Base-by-base conservation (phyloP, 257 asterid genomes). In the Sherardia arvensis region DNA sequence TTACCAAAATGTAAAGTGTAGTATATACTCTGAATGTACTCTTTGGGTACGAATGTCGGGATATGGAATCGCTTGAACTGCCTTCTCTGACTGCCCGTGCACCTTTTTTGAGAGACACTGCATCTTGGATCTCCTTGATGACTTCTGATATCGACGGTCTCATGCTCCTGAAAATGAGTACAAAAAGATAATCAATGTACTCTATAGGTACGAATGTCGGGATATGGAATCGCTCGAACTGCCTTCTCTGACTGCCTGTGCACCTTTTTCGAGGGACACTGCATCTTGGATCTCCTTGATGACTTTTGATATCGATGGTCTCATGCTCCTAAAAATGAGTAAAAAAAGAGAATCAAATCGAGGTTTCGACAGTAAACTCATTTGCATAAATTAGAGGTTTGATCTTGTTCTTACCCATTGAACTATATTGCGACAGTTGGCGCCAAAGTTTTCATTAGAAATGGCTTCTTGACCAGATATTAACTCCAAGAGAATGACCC, bases 321-420 rank as follows among this genome's bases (percentile, higher is more conserved):
- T 87, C 97, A 83, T 93, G 85, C 78, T 81, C 48, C 97, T 97
- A 18, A 77, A 21, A 64, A 21, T 1, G 5, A 49, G 26, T 20
- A 49, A 12, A 18, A 20, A 26, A 49, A 49, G 56, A 18, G 27
- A 20, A n/a, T 49, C 9, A 4, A 18, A 49, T 20, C 26, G 17
- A 47, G 18, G 20, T 18, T n/a, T n/a, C n/a, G n/a, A n/a, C n/a
- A n/a, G n/a, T n/a, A n/a, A n/a, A n/a, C 34, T 32, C 34, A 32
- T 32, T 32, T 32, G n/a, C 34, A 32, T 32, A 32, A 32, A 32
- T 32, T 32, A 32, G 34, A 4, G 34, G 34, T n/a, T n/a, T n/a
- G n/a, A n/a, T n/a, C n/a, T n/a, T n/a, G n/a, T n/a, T n/a, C 82
- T 82, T 81, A 93, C 99, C 99, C 99, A 93, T 32, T 93, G 99